Base-by-base conservation (phyloP, 2,329 filamentous ascomycete species). In the Grosmannia serpens region DNA sequence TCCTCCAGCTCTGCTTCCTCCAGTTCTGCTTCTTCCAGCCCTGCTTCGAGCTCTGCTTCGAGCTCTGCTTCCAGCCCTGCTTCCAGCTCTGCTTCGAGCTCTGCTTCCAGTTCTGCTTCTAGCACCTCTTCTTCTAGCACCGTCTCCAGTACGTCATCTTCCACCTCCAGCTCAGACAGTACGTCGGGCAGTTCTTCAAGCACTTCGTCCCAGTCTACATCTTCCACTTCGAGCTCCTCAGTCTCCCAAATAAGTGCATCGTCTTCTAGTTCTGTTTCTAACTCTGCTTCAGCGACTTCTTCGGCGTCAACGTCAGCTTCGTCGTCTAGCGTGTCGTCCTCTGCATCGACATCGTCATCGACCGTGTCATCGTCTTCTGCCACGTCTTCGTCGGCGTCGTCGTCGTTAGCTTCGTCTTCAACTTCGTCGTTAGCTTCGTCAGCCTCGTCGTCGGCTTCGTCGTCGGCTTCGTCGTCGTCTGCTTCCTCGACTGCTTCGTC, bases 51-150 rank as follows among this genome's bases (percentile, higher is more conserved):
- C 44, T 46, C 41, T 22, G n/a, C 20, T 26, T 29, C 53, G 8
- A 24, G 22, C 26, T 41, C 55, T 15, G 46, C 27, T 22, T 38
- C 58, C 27, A 51, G 20, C 26, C 52, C 53, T 10, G 27, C 47
- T 15, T 57, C 52, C 20, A 55, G 29, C 22, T 57, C 54, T 55
- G 50, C 26, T 17, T 50, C 59, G 10, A 52, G n/a, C 22, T 59
- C 58, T 3, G 24, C 49, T 13, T 57, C 53, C n/a, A 56, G 33
- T 22, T 54, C 52, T 55, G 35, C 24, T 9, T 49, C 60, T 10
- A 35, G 29, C 22, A 58, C 2, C 41, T 53, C 58, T 41, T 52
- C 24, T 31, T 58, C 57, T 11, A 50, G 47, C 26, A n/a, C 26
- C 26, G 33, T 13, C 6, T 27, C 44, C 1, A 47, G n/a, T 20